phyloP scores from a whole-genome alignment of 176 grass and related monocot species.

The Aegilops umbellulata region DNA sequence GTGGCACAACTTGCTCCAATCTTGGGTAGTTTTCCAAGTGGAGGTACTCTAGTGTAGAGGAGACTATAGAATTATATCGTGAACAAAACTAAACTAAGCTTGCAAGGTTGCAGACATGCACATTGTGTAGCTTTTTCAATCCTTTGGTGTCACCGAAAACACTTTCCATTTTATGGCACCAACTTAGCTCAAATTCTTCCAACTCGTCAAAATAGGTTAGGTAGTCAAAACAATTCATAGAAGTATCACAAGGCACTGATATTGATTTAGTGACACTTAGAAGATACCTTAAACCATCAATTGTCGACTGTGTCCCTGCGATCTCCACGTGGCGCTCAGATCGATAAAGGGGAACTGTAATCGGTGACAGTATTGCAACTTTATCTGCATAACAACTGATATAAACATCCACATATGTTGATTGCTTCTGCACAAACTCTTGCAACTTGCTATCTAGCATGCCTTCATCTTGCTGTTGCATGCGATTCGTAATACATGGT shows the following conservation, averaged over 20 bases:
- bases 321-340: not conserved
- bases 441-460: not conserved
- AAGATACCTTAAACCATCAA: fast-evolving
- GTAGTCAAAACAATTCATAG: fast-evolving
- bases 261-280: not conserved
- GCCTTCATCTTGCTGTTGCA: not conserved
- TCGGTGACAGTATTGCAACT: not conserved
- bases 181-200: no score
- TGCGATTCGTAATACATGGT: not conserved
- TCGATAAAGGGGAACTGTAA: no score
- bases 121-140: no score
- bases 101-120: no score
- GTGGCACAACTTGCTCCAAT: not conserved
- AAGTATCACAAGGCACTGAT: not conserved
- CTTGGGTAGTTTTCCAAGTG: conserved; percentile 28
- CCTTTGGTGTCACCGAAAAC: no score
- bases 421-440: not conserved
- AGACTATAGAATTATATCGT: no score
- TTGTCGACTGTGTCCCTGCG: not conserved
- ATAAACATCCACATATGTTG: not conserved
- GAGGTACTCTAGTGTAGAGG: not conserved
- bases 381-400: fast-evolving
- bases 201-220: no score
- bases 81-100: no score
- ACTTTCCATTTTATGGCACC: no score